A percentile compares a stretch with the other conserved stretches of the same genome.
Conservation (phyloP, 2,329 filamentous ascomycete genomes). For the Parastagonospora nodorum region DNA sequence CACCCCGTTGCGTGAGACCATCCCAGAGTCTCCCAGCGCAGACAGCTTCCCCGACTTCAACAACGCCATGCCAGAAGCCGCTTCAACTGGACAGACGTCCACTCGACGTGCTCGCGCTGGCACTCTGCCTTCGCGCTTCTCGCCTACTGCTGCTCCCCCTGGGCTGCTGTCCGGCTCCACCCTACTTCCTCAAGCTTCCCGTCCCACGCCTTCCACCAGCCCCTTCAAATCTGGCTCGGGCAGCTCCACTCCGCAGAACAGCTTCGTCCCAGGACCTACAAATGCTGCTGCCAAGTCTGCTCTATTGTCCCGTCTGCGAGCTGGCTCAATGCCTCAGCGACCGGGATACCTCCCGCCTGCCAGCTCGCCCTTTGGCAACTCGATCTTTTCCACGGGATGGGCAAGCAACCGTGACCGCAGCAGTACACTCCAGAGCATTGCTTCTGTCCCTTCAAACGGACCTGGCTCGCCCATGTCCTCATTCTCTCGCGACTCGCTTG, state of each 20-base stretch:
- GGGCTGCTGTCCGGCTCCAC: constrained; percentile 59
- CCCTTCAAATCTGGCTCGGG: constrained; percentile 74
- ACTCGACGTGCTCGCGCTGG: constrained; percentile 85
- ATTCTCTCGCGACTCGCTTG: constrained; percentile 82
- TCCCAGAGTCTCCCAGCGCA: constrained; percentile 89
- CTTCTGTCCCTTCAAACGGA: constrained; percentile 84
- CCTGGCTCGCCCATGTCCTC: constrained; percentile 85
- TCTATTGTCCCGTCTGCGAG: constrained; percentile 81
- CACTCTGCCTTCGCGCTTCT: constrained; percentile 94
- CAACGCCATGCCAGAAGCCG: constrained; percentile 68
- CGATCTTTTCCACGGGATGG: constrained; percentile 88
- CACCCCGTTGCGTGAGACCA: constrained; percentile 93
- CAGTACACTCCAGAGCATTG: constrained; percentile 86
- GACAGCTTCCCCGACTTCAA: constrained; percentile 94
- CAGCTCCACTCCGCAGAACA: constrained; percentile 43
- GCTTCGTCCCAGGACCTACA: constrained; percentile 52
- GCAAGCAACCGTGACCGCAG: constrained; percentile 78
- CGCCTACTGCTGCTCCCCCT: constrained; percentile 70
- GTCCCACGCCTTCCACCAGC: constrained; percentile 83
- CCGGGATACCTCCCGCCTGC: constrained; percentile 66
- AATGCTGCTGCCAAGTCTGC: constrained; percentile 66
- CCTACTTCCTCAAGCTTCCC: constrained; percentile 75
- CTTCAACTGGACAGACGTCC: constrained; percentile 62
- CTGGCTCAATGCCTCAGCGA: constrained; percentile 92
- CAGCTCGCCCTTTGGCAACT: constrained; percentile 78